Conservation (phyloP, 257 asterid genomes). For the Phtheirospermum japonicum region DNA sequence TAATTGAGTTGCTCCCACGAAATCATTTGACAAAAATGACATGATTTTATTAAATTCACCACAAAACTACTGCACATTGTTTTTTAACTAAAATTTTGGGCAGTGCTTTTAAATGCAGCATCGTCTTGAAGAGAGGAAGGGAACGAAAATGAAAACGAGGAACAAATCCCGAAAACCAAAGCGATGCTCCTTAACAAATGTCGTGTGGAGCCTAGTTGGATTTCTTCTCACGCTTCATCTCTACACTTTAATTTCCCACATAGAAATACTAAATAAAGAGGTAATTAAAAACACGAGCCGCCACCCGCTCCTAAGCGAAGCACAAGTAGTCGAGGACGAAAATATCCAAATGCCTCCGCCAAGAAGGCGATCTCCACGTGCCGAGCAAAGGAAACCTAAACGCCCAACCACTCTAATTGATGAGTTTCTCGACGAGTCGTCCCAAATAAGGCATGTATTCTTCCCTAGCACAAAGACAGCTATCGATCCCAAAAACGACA, state of each 20-base stretch:
- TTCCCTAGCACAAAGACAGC: slow-evolving; percentile 52
- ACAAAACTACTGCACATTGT: not conserved
- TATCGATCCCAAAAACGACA: slow-evolving; percentile 49
- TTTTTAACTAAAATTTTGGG: too few relatives aligned
- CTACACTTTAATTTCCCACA: slow-evolving; percentile 33
- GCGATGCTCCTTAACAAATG: slow-evolving; percentile 41
- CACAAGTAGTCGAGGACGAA: slow-evolving; percentile 71
- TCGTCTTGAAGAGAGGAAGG: slow-evolving; percentile 42
- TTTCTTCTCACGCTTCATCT: slow-evolving; percentile 50
- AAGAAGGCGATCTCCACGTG: slow-evolving; percentile 65
- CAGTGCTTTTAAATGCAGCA: slow-evolving; percentile 40
- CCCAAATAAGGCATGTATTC: slow-evolving; percentile 59
- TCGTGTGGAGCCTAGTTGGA: slow-evolving; percentile 56
- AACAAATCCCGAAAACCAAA: slow-evolving; percentile 61
- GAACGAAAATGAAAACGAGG: slow-evolving; percentile 55
- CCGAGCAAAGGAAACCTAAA: slow-evolving; percentile 61
- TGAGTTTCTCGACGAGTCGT: slow-evolving; percentile 71
- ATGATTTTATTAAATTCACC: not conserved
- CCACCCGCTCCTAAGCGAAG: slow-evolving; percentile 42
- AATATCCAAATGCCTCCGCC: slow-evolving; percentile 59
- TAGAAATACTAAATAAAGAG: slow-evolving; percentile 30
- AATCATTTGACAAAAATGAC: not conserved
- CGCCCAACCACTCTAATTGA: slow-evolving; percentile 53
- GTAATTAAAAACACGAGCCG: slow-evolving; percentile 25
- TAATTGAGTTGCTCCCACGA: not conserved